These are phyloP conservation scores for Phascolomyces articulosus DNA, from an alignment of 371 early-diverging fungal genomes.

Conservation along the genomic window DNA sequence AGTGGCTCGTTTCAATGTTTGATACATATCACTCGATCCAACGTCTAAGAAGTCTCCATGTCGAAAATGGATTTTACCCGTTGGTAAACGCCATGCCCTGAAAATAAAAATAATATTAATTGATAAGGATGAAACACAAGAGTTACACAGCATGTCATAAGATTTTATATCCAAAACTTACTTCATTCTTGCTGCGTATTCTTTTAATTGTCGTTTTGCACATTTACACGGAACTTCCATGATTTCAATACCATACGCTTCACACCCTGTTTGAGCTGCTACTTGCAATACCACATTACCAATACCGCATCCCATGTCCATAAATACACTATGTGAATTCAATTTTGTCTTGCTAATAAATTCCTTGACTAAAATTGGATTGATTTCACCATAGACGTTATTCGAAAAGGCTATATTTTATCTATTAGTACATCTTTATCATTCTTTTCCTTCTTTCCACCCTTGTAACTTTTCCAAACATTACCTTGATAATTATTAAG, in stretches of 20 bases:
- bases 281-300: slow-evolving; percentile 97
- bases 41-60: slow-evolving; percentile 79
- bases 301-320: slow-evolving; percentile 95
- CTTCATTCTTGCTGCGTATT: slow-evolving; percentile 85
- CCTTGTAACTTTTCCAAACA: neutral
- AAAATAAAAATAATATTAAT: neutral
- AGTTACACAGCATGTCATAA: neutral
- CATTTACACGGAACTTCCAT: slow-evolving; percentile 87
- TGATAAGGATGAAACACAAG: neutral
- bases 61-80: slow-evolving; percentile 67
- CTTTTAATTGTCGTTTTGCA: slow-evolving; percentile 77
- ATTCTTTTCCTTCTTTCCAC: neutral
- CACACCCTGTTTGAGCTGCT: slow-evolving; percentile 87
- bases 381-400: slow-evolving; percentile 96
- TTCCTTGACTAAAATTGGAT: slow-evolving; percentile 81
- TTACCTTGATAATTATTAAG: slow-evolving; percentile 82
- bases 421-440: neutral
- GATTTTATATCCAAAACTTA: no score
- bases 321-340: slow-evolving; percentile 71
- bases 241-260: slow-evolving; percentile 89
- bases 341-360: slow-evolving; percentile 79
- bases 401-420: slow-evolving; percentile 80
- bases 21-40: slow-evolving; percentile 55
- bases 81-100: slow-evolving; percentile 69
- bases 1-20: slow-evolving; percentile 80